Conservation (phyloP, 1,284 basidiomycete species). For the Peniophora sp. region DNA sequence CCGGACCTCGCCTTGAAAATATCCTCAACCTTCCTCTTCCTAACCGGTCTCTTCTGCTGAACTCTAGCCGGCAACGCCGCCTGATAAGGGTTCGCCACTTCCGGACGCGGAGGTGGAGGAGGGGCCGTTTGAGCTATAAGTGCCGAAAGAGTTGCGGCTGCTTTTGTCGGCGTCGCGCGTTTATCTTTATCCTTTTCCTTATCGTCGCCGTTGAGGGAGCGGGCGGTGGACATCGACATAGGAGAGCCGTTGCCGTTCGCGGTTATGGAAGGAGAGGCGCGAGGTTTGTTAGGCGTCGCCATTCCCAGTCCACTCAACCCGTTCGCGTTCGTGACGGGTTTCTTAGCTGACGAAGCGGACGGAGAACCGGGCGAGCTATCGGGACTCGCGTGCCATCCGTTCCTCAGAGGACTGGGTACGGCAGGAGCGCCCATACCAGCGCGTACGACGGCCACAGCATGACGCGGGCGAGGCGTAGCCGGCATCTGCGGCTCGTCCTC, state of each 20-base stretch:
- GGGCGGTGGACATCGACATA: constrained; percentile 15
- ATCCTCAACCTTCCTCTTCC: constrained; percentile 15
- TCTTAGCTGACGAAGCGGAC: too few relatives aligned
- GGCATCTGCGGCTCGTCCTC: constrained; percentile 11
- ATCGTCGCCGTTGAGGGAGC: background rate
- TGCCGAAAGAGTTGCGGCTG: constrained; percentile 57
- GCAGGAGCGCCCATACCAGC: constrained; percentile 30
- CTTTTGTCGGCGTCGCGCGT: constrained; percentile 32
- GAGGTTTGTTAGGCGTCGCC: constrained; percentile 20
- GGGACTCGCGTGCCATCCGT: constrained; percentile 44
- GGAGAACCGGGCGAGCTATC: too few relatives aligned
- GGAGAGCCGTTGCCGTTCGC: background rate
- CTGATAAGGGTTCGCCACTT: constrained; percentile 67
- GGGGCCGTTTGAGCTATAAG: constrained; percentile 62
- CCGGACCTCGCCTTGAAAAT: too few relatives aligned
- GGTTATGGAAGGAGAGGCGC: constrained; percentile 16
- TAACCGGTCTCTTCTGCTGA: constrained; percentile 29
- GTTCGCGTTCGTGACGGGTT: too few relatives aligned
- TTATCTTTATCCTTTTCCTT: background rate
- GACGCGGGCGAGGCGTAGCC: constrained; percentile 21
- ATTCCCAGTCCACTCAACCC: too few relatives aligned
- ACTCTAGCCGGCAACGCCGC: constrained; percentile 47
- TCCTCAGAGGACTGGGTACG: constrained; percentile 59
- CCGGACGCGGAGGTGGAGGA: constrained; percentile 49
- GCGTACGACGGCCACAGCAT: constrained; percentile 16